These are phyloP conservation scores for Coemansia sp. DNA, from an alignment of 192 early-diverging fungal species.

Conservation along the genomic window DNA sequence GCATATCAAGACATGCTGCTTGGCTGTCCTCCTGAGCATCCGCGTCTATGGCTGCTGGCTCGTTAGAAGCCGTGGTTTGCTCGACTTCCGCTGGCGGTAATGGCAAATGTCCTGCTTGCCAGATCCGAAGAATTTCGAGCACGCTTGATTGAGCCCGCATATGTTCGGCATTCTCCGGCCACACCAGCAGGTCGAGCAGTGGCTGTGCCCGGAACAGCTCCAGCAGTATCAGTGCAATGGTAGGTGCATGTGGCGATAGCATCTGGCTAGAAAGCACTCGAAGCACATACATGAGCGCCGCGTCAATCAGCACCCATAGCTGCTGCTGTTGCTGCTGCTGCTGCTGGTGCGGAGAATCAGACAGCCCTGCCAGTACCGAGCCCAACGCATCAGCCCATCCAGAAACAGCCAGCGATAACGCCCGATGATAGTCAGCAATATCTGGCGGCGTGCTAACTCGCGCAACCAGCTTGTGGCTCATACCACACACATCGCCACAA, in stretches of 20 bases:
- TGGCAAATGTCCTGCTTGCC: constrained; percentile 8
- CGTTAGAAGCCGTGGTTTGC: background rate
- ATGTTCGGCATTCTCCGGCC: constrained; percentile 2
- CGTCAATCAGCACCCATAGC: constrained; percentile 36
- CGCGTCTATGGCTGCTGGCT: background rate
- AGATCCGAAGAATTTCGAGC: constrained; percentile 11
- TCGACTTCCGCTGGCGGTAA: background rate
- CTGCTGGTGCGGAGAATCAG: background rate
- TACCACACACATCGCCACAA: constrained; percentile 8
- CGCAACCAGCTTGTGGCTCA: constrained; percentile 8
- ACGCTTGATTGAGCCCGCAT: constrained; percentile 7
- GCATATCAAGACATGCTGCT: constrained; percentile 13
- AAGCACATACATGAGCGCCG: constrained; percentile 32
- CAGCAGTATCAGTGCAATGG: constrained; percentile 23
- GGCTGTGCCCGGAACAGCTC: constrained; percentile 15
- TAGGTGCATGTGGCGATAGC: constrained; percentile 22
- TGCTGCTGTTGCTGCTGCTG: background rate
- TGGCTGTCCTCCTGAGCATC: constrained; percentile 22
- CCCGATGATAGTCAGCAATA: constrained; percentile 25
- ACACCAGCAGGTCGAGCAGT: constrained; percentile 10
- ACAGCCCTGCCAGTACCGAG: constrained; percentile 8
- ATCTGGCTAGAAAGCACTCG: constrained; percentile 34
- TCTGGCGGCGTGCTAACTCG: background rate
- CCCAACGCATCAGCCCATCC: constrained; percentile 37
- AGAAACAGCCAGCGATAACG: constrained; percentile 19